Base-by-base conservation (phyloP, 1,139 yeast species). In the Hansenula lynferdii region DNA sequence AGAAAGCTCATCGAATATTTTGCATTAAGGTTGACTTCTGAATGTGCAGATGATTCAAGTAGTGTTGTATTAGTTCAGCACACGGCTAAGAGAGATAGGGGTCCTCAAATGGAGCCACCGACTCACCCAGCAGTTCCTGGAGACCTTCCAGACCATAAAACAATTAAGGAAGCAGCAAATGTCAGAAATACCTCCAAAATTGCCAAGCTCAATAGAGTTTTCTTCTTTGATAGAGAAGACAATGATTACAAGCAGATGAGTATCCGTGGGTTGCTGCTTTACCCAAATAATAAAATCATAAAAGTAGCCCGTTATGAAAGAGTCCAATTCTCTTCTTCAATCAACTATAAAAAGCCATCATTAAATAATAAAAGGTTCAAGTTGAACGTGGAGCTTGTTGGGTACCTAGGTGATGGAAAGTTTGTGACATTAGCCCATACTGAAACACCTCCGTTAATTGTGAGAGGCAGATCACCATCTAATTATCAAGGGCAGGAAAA, bases 21-120 rank as follows among this genome's bases (percentile, higher is more conserved):
- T 62, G 84, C 82, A 1, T 63, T 80, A 12, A 60, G 77, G 37
- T 63, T 80, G 37, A 69, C 68, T 19, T 77, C 85, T 12, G 72
- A 64, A 49, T 75, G 80, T 49, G 68, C 70, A 15, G 83, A 78
- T 42, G 79, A 75, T 37, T 69, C 63, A 28, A 64, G 67, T 5
- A 62, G 67, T 15, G 72, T 78, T 22, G 63, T 64, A 24, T 64
- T 80, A 45, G 69, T 80, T 20, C 86, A 80, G 48, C 86, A 80
- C 48, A 80, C 87, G 0, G 81, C 86, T 2, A 80, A 80, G 56
- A 62, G 87, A 48, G 86, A 80, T 50, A 76, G 75, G 51, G 87
- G 86, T 0, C 86, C 86, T 0, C 85, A 79, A 55, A 69, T 72
- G 45, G 62, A 74, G 6, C 85, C 85, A 0, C 79, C 80, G 21